Evolutionary conservation across 768 basidiomycete genomes (phyloP).

Genomic region (Boletus patriciae): DNA sequence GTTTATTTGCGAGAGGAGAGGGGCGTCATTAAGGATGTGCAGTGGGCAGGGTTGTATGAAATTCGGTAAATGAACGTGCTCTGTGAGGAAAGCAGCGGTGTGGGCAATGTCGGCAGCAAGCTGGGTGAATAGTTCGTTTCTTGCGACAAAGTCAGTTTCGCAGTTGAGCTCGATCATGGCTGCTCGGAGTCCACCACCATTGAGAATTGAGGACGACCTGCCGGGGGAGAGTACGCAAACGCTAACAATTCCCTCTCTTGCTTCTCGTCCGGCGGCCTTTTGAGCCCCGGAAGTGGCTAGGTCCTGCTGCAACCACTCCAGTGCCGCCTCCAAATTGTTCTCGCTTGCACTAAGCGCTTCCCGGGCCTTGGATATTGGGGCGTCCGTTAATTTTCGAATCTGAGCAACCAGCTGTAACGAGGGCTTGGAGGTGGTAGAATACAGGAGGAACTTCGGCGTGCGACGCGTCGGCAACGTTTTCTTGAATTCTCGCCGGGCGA

Average conservation of each 20-base stretch:
- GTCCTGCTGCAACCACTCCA: conserved; percentile 82
- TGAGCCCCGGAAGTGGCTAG: conserved; percentile 65
- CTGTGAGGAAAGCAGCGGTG: conserved; percentile 73
- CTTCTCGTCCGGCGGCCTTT: conserved; percentile 71
- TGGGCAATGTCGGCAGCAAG: conserved; percentile 80
- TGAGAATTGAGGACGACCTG: conserved; percentile 37
- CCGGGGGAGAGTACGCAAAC: conserved; percentile 73
- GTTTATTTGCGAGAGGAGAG: conserved; percentile 53
- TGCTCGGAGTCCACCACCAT: conserved; percentile 59
- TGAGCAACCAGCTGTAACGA: conserved; percentile 80
- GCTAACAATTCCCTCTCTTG: conserved; percentile 78
- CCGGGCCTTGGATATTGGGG: conserved; percentile 84
- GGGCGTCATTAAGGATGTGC: conserved; percentile 58
- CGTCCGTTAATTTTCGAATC: conserved; percentile 76
- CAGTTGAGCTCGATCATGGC: conserved; percentile 92
- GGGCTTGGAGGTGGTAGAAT: conserved; percentile 60
- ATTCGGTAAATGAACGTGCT: conserved; percentile 32
- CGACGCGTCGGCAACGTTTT: background rate
- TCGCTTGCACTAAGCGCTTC: conserved; percentile 77
- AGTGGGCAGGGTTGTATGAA: conserved; percentile 53
- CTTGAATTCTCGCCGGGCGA: conserved; percentile 4
- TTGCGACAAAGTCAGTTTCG: conserved; percentile 95
- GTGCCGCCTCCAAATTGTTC: conserved; percentile 71
- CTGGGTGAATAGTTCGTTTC: conserved; percentile 77
- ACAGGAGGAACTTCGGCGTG: conserved; percentile 27